A percentile compares a stretch with the other conserved stretches of the same genome.
phyloP scores from a whole-genome alignment of 306 rosid genomes.

The Vachellia collinsii region DNA sequence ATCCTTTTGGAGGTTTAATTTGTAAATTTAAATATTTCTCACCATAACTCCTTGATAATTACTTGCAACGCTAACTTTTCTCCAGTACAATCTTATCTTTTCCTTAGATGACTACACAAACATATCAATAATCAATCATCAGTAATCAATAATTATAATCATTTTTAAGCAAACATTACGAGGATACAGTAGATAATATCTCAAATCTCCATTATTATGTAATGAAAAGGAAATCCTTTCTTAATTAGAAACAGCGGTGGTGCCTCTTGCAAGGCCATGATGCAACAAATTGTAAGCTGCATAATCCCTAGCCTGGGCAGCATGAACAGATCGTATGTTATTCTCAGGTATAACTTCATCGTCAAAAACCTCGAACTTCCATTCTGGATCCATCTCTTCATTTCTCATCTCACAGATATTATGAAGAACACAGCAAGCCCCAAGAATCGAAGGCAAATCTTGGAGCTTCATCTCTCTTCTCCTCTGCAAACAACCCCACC shows the following conservation, averaged over 20 bases:
- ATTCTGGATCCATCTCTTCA: conserved; percentile 52
- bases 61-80: too few species aligned
- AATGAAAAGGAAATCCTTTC: too few species aligned
- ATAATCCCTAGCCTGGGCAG: conserved; percentile 62
- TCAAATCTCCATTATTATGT: too few species aligned
- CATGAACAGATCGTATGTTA: conserved; percentile 38
- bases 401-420: conserved; percentile 78
- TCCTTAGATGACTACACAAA: too few species aligned
- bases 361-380: conserved; percentile 56
- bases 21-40: too few species aligned
- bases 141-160: too few species aligned
- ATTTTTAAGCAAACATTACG: too few species aligned
- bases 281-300: conserved; percentile 78
- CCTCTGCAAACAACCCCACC: conserved; percentile 88
- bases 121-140: too few species aligned
- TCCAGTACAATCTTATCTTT: too few species aligned
- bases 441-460: conserved; percentile 76
- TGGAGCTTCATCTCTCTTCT: conserved; percentile 83
- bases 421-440: conserved; percentile 89
- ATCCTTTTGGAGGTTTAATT: too few species aligned
- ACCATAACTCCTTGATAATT: too few species aligned
- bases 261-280: conserved; percentile 64
- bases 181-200: too few species aligned
- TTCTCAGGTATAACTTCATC: conserved; percentile 69
- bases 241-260: neutral